Percentiles rank a stretch among this genome's conserved stretches.
Conservation (phyloP, 23 red algal species). For the Chondrus crispus region DNA sequence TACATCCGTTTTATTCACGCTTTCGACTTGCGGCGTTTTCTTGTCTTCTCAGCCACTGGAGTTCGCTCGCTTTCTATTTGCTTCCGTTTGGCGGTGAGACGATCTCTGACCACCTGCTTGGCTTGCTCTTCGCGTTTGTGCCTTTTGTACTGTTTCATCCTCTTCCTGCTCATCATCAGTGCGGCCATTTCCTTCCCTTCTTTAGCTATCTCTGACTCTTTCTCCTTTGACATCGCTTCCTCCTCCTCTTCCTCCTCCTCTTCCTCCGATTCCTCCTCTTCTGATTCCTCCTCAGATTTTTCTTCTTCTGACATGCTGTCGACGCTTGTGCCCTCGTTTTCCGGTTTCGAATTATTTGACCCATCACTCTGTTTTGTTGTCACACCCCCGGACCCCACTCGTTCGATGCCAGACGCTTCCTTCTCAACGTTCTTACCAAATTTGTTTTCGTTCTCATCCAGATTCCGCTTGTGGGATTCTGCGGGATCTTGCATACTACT, state of each 20-base stretch:
- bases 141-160: constrained; percentile 31
- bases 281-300: neutral
- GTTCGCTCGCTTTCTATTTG: constrained; percentile 1
- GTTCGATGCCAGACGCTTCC: neutral
- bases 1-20: neutral
- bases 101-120: neutral
- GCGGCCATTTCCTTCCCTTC: constrained; percentile 42
- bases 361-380: neutral
- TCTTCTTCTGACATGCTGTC: neutral
- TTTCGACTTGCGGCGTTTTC: neutral
- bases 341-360: neutral
- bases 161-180: constrained; percentile 53
- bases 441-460: neutral
- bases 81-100: constrained; percentile 33
- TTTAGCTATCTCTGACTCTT: constrained; percentile 29
- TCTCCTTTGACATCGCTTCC: constrained; percentile 11
- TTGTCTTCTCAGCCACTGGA: neutral
- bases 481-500: neutral
- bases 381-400: neutral
- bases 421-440: neutral
- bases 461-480: too few species aligned
- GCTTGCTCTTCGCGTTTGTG: constrained; percentile 25
- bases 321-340: neutral
- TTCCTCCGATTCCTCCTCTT: constrained; percentile 30
- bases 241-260: constrained; percentile 75